These are phyloP conservation scores for Nannizziopsis arthrosporioides DNA, from an alignment of 2,329 filamentous ascomycete species.

Conservation along the genomic window DNA sequence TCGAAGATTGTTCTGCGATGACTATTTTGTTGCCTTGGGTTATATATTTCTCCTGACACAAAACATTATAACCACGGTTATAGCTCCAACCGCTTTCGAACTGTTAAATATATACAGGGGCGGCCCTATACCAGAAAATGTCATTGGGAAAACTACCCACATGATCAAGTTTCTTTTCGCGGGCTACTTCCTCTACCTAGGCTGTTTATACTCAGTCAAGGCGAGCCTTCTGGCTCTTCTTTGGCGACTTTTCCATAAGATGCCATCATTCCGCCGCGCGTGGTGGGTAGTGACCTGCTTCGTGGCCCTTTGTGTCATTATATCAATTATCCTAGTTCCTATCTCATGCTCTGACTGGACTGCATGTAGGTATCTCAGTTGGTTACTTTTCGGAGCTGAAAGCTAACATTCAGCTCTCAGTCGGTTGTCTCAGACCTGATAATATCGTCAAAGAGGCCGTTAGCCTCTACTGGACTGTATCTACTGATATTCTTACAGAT, in stretches of 20 bases:
- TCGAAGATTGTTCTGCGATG: constrained; percentile 12
- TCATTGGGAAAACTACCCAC: neutral
- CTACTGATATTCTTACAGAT: constrained; percentile 11
- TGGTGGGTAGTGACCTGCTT: constrained; percentile 9
- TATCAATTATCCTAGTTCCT: constrained; percentile 4
- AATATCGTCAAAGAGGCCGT: constrained; percentile 1
- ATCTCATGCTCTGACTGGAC: constrained; percentile 9
- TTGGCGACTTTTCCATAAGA: constrained; percentile 9
- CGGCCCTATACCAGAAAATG: neutral
- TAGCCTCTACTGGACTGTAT: constrained; percentile 7
- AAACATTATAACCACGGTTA: constrained; percentile 7
- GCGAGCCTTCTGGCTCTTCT: constrained; percentile 12
- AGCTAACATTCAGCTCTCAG: neutral
- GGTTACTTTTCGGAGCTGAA: neutral
- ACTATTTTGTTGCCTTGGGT: constrained; percentile 8
- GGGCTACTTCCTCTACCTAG: constrained; percentile 7
- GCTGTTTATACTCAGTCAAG: constrained; percentile 11
- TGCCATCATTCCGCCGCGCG: constrained; percentile 3
- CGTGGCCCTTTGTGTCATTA: neutral
- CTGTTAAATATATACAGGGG: neutral
- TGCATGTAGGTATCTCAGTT: constrained; percentile 6
- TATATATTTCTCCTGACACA: constrained; percentile 10
- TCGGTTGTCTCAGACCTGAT: constrained; percentile 3
- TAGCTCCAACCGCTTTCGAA: constrained; percentile 6
- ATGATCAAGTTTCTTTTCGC: constrained; percentile 1